Percentiles rank a stretch among this genome's conserved stretches.
phyloP scores from a whole-genome alignment of 768 basidiomycete species.

The Suillus weaverae region DNA sequence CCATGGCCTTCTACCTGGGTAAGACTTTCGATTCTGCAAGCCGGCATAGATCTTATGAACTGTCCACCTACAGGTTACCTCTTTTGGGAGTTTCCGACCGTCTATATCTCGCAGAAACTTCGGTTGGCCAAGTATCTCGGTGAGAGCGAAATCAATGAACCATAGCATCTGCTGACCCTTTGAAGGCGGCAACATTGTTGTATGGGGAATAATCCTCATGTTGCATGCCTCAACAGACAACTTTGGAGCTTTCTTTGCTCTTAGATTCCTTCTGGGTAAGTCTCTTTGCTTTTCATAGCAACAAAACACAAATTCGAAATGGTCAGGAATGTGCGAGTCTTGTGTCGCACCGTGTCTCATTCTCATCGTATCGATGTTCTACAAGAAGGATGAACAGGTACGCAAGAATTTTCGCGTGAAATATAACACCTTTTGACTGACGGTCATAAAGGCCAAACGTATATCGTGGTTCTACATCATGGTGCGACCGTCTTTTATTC shows the following conservation, averaged over 20 bases:
- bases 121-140: constrained; percentile 63
- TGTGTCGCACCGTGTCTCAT: constrained; percentile 66
- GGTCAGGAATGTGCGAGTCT: constrained; percentile 62
- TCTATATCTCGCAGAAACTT: constrained; percentile 63
- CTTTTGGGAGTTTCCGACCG: constrained; percentile 64
- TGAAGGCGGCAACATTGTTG: constrained; percentile 53
- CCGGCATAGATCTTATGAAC: neutral
- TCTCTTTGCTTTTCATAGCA: neutral
- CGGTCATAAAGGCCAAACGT: constrained; percentile 43
- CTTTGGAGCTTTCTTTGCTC: constrained; percentile 61
- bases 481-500: constrained; percentile 34
- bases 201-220: constrained; percentile 63
- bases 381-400: constrained; percentile 67
- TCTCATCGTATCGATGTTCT: constrained; percentile 65
- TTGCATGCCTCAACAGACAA: constrained; percentile 56
- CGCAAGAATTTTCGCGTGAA: neutral
- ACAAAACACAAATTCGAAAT: neutral
- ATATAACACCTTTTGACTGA: constrained; percentile 10
- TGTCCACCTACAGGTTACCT: constrained; percentile 44
- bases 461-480: constrained; percentile 70
- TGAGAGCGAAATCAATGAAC: constrained; percentile 18
- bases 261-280: constrained; percentile 60
- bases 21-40: constrained; percentile 1
- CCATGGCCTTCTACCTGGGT: constrained; percentile 65
- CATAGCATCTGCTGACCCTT: neutral